A percentile compares a stretch with the other conserved stretches of the same genome.
phyloP scores from a whole-genome alignment of 2,329 filamentous ascomycete genomes.

The Pseudocercospora fijiensis region DNA sequence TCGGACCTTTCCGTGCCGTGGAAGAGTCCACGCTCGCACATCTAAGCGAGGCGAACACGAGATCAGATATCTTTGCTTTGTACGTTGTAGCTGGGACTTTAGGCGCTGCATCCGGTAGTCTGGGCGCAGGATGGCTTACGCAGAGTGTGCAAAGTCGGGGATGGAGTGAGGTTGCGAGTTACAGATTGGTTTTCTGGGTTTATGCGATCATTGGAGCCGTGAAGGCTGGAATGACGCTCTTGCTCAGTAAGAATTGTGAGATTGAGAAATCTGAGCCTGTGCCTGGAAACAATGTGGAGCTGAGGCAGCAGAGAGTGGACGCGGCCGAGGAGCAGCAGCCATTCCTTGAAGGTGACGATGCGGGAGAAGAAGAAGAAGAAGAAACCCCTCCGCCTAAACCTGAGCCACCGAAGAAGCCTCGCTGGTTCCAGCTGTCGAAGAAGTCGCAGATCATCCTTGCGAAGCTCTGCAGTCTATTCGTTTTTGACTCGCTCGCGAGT shows the following conservation, averaged over 20 bases:
- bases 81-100: constrained; percentile 35
- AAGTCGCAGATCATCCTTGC: constrained; percentile 40
- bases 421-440: constrained; percentile 17
- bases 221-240: constrained; percentile 42
- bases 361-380: constrained; percentile 6
- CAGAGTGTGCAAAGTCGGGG: constrained; percentile 36
- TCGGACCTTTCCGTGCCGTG: constrained; percentile 39
- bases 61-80: constrained; percentile 36
- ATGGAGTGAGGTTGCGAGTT: constrained; percentile 43
- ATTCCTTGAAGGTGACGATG: constrained; percentile 16
- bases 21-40: constrained; percentile 40
- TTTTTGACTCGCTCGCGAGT: constrained; percentile 65
- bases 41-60: constrained; percentile 27
- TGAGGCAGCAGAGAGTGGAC: constrained; percentile 9
- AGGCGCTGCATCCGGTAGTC: constrained; percentile 32
- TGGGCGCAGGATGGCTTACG: constrained; percentile 42
- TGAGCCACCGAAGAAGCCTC: constrained; percentile 7
- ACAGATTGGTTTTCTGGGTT: constrained; percentile 44
- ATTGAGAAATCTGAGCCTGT: constrained; percentile 16
- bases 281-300: constrained; percentile 8
- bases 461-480: constrained; percentile 65
- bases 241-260: constrained; percentile 44
- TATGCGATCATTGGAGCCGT: constrained; percentile 45
- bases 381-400: not conserved
- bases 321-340: constrained; percentile 20